Evolutionary conservation across 1,139 yeast species (phyloP), one percentile per base, ranked within the genome.

Genomic region (Protomyces pachydermus): DNA sequence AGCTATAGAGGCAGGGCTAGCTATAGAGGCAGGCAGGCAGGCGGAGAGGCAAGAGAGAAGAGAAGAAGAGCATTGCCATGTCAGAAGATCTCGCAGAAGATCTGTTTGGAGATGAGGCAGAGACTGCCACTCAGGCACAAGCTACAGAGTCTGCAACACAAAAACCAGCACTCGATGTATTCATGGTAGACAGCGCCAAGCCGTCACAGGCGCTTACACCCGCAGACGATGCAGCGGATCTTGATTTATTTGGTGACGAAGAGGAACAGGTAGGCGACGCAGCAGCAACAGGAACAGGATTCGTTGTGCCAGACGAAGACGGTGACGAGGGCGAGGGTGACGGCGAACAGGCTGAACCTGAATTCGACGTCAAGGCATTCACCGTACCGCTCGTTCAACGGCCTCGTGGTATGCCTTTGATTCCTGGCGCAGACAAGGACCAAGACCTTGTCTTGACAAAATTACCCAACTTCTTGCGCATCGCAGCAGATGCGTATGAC

Each of bases 211-310:
- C 51, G 51, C 14, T 9, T 12, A n/a, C 51, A 14, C n/a, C 14
- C 23, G 10, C 28, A 23, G 51, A 14, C 23, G 28, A 46, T 18
- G 53, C 48, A 4, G 48, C 48, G 16, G 48, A 42, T n/a, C 25
- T 18, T 42, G 61, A 57, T 32, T 18, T 57, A n/a, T 57, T 57
- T 28, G 61, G 61, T 14, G 61, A 57, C 28, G 61, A 46, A 2
- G 60, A n/a, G 16, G 60, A 46, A 8, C 46, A 18, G 3, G 54
- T 20, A 23, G 46, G 18, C 12, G 42, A 42, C 6, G 32, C 25
- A 34, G 38, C 32, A 20, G 39, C 45, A 42, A 45, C 42, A 16
- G 37, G 20, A 8, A 3, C 12, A 23, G 23, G n/a, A 12, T 34
- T 46, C 5, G 18, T 46, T 20, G 60, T 45, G 23, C 14, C 23